Conservation (phyloP, 441 rosid genomes). For the Melastoma candidum region DNA sequence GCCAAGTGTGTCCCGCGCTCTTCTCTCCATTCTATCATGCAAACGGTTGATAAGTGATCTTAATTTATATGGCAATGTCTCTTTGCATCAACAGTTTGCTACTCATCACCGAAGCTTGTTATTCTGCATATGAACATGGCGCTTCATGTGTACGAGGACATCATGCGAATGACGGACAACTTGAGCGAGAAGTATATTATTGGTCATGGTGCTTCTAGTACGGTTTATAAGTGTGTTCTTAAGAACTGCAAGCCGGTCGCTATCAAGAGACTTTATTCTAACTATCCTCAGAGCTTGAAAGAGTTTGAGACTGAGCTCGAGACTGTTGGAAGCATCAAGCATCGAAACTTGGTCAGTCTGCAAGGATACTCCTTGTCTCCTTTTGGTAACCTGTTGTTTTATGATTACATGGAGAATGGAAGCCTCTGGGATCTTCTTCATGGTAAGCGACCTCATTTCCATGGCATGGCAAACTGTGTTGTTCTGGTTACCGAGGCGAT, state of each 20-base stretch:
- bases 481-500: no score
- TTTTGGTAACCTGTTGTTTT: slow-evolving; percentile 81
- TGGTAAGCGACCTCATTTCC: slow-evolving; percentile 29
- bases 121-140: slow-evolving; percentile 98
- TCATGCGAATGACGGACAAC: slow-evolving; percentile 97
- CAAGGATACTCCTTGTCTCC: slow-evolving; percentile 88
- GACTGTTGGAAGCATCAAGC: slow-evolving; percentile 88
- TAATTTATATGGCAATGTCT: slow-evolving; percentile 1
- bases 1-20: slow-evolving; percentile 42
- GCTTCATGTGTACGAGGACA: slow-evolving; percentile 92
- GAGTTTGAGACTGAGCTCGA: slow-evolving; percentile 89
- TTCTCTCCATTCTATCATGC: slow-evolving; percentile 1
- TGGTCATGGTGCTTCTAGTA: slow-evolving; percentile 90
- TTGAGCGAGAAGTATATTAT: slow-evolving; percentile 83
- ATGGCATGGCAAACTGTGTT: not conserved
- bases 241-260: slow-evolving; percentile 96
- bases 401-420: slow-evolving; percentile 96
- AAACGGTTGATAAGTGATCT: no score
- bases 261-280: slow-evolving; percentile 82
- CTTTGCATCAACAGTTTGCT: slow-evolving; percentile 32
- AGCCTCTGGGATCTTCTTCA: slow-evolving; percentile 98
- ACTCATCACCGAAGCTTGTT: slow-evolving; percentile 72
- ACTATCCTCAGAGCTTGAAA: slow-evolving; percentile 73
- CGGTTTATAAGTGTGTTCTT: slow-evolving; percentile 87
- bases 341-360: slow-evolving; percentile 82